Percentiles rank a stretch among this genome's conserved stretches.
Conservation (phyloP, 2,329 filamentous ascomycete species). For the Aspergillus sp. region DNA sequence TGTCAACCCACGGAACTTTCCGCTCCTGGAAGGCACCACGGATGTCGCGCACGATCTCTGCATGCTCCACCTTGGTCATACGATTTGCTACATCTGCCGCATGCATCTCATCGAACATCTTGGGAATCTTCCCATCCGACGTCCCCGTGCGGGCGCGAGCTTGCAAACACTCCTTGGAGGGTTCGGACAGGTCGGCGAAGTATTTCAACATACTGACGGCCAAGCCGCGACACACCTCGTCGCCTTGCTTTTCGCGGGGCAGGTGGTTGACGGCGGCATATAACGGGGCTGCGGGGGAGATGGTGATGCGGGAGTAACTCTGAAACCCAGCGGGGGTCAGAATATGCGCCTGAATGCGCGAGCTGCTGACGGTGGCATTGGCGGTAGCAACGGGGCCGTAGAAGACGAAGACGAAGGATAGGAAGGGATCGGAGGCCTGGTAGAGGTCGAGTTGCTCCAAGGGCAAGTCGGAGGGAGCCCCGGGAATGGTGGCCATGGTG, state of each 20-base stretch:
- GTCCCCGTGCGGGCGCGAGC: conserved; percentile 51
- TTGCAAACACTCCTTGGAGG: conserved; percentile 69
- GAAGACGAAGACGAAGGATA: conserved; percentile 80
- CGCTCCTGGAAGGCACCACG: conserved; percentile 76
- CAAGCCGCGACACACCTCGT: conserved; percentile 85
- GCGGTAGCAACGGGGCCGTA: conserved; percentile 87
- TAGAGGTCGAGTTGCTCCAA: conserved; percentile 82
- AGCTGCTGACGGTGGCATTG: conserved; percentile 82
- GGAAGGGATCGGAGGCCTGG: conserved; percentile 80
- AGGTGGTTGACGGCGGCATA: conserved; percentile 88
- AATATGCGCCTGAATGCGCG: conserved; percentile 90
- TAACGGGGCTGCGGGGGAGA: conserved; percentile 87
- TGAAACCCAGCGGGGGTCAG: conserved; percentile 85
- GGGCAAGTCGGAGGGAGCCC: conserved; percentile 71
- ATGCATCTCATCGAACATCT: conserved; percentile 85
- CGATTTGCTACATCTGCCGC: conserved; percentile 83
- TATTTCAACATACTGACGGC: conserved; percentile 94
- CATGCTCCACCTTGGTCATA: conserved; percentile 78
- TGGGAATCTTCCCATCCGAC: conserved; percentile 61
- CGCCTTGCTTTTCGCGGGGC: conserved; percentile 90
- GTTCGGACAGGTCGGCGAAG: conserved; percentile 79
- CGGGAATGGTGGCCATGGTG: conserved; percentile 78
- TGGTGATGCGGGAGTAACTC: conserved; percentile 85
- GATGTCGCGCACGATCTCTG: conserved; percentile 70
- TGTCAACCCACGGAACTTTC: conserved; percentile 77